phyloP scores from a whole-genome alignment of 2,329 filamentous ascomycete species.

The Tolypocladium guangdongense region DNA sequence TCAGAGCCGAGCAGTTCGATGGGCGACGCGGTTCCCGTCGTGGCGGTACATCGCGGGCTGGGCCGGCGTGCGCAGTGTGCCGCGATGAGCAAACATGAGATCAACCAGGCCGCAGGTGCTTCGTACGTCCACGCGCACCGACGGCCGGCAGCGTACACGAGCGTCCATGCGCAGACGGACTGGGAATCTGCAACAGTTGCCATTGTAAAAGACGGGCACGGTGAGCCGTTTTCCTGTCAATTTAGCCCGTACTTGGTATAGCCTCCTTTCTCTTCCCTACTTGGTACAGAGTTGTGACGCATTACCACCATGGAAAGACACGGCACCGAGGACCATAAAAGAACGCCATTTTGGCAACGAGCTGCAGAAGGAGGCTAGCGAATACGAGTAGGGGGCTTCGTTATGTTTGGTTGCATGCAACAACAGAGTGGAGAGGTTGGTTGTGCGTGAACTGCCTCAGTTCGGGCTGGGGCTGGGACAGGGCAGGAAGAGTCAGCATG shows the following conservation, averaged over 20 bases:
- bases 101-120: not conserved
- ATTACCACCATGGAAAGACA: not conserved
- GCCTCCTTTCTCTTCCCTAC: not conserved
- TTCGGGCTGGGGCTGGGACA: not conserved
- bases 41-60: not conserved
- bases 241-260: not conserved
- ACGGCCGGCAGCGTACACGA: not conserved
- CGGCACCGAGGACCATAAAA: not conserved
- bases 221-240: not conserved
- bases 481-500: not conserved
- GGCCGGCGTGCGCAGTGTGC: not conserved
- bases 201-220: not conserved
- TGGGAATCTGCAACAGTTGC: too few relatives aligned
- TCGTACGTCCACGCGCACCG: not conserved
- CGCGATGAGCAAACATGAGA: not conserved
- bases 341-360: not conserved
- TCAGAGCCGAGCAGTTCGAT: not conserved
- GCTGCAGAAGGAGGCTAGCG: not conserved
- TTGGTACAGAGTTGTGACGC: not conserved
- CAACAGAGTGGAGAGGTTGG: conserved; percentile 1
- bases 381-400: not conserved
- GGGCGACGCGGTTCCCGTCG: not conserved
- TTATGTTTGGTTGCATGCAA: not conserved
- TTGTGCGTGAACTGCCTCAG: not conserved
- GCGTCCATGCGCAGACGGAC: not conserved